Base-by-base conservation (phyloP, 2,329 filamentous ascomycete species). In the Myotisia sp. region DNA sequence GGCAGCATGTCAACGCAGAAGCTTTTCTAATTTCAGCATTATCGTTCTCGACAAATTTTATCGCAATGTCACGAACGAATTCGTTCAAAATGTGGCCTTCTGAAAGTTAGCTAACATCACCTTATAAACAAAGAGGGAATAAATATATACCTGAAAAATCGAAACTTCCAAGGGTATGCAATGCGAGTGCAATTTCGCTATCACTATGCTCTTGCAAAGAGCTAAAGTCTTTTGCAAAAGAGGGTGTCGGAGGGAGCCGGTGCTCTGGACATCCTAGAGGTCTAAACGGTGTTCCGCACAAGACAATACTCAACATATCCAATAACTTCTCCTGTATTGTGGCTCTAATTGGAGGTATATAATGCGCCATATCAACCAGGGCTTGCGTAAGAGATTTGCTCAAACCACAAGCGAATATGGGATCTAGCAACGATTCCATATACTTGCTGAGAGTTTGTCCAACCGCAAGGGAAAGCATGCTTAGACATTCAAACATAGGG, bases 371-470 rank as follows among this genome's bases (percentile, higher is more conserved):
- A 51, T 98, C 92, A 14, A 95, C 86, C 35, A 98, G 66, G 2
- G 92, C 92, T 53, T 95, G 86, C 0, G 87, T 94, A 16, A 98
- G 70, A 45, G 92, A 90, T 37, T 87, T 81, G 23, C 85, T 94
- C 34, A 98, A 67, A 31, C 92, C 90, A 53, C 90, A 98, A 10
- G 84, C 86, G 57, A 98, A 98, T 39, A 98, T 94, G 7, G 92
- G 86, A 47, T 94, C 87, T 6, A 98, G 70, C 18, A 98, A 64
- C 8, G 86, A 82, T 53, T 94, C 86, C 76, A 98, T 94, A 53
- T 95, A 94, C 59, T 95, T 98, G 68, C 84, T 95, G 34, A 98
- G 67, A 0, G 87, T 90, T 60, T 98, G 90, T 1, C 90, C 90
- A 19, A 95, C 90, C 3, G 90, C 90, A 29, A 92, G 79, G 1